These are phyloP conservation scores for Stemphylium lycopersici DNA, from an alignment of 2,329 filamentous ascomycete species.

Conservation along the genomic window DNA sequence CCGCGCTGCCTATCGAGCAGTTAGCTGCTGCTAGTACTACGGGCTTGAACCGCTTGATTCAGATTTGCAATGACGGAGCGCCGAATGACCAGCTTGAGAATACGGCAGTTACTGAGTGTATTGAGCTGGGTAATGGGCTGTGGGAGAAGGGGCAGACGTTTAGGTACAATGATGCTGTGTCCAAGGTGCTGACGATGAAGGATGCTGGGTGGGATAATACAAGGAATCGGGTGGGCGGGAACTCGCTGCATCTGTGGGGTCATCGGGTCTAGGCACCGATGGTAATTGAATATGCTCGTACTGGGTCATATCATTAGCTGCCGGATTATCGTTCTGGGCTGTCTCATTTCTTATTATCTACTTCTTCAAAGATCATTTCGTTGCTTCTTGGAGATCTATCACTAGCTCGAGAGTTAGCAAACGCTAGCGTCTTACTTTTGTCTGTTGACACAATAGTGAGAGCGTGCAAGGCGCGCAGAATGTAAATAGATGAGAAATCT, in stretches of 20 bases:
- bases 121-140: constrained; percentile 42
- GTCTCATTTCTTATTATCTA: too few relatives aligned
- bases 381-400: too few relatives aligned
- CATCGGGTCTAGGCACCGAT: constrained; percentile 28
- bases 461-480: too few relatives aligned
- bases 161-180: constrained; percentile 38
- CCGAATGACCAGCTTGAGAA: constrained; percentile 31
- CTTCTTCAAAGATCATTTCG: too few relatives aligned
- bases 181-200: constrained; percentile 39
- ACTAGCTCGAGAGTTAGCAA: too few relatives aligned
- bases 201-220: constrained; percentile 42
- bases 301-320: neutral
- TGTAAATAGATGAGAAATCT: too few relatives aligned
- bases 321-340: too few relatives aligned
- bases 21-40: constrained; percentile 28
- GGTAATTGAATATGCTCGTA: neutral
- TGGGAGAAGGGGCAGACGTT: constrained; percentile 47
- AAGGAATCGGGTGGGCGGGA: constrained; percentile 35
- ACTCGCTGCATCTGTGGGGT: constrained; percentile 38
- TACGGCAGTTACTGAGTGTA: constrained; percentile 41
- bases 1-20: constrained; percentile 34
- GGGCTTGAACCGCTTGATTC: constrained; percentile 41
- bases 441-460: too few relatives aligned
- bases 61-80: constrained; percentile 33
- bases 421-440: too few relatives aligned